Evolutionary conservation across 106 monocot genomes (phyloP), one percentile per base, ranked within the genome.

Genomic region (Acanthochlamys bracteata): DNA sequence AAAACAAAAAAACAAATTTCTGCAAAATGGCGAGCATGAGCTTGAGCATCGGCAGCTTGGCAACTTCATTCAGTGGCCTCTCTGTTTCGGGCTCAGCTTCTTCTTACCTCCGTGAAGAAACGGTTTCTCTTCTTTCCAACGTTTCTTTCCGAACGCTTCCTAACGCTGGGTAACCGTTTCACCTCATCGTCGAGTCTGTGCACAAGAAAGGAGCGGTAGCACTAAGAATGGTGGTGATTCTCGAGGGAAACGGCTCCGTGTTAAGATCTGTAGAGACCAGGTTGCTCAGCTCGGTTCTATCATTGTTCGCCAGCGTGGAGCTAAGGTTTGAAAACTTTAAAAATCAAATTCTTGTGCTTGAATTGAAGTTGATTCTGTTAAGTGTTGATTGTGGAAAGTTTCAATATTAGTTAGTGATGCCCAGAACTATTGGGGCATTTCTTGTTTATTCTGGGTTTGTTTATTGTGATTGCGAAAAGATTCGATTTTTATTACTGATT

Each of bases 201-300:
- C 96, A 98, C 88, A 98, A 98, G 83, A 98, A 98, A 67, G 96
- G 96, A 26, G 91, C 91, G 96, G 91, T 23, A 91, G 96, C 75
- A 98, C 88, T 11, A 98, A 91, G 76, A 98, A 98, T 52, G 91
- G 91, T 0, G 66, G 96, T 20, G 96, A 98, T 53, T 98, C 96
- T 21, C 65, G 47, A 42, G 91, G 88, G 22, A 69, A 81, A 83
- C 66, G 87, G 25, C 96, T 91, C 53, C 91, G 96, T 0, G 96
- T 98, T 33, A 98, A 98, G 83, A 91, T 98, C 55, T 98, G 88
- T 27, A 91, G 96, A 14, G 96, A 98, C 49, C 96, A 98, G 79
- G 67, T 67, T 39, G 91, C 96, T 59, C 78, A 98, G 74, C 82
- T 88, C 33, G 96, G 96, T 7, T 67, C 96, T 57, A 98, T 98